These are phyloP conservation scores for Oryza glumipatula DNA, from an alignment of 176 grass and related monocot genomes.

Conservation along the genomic window DNA sequence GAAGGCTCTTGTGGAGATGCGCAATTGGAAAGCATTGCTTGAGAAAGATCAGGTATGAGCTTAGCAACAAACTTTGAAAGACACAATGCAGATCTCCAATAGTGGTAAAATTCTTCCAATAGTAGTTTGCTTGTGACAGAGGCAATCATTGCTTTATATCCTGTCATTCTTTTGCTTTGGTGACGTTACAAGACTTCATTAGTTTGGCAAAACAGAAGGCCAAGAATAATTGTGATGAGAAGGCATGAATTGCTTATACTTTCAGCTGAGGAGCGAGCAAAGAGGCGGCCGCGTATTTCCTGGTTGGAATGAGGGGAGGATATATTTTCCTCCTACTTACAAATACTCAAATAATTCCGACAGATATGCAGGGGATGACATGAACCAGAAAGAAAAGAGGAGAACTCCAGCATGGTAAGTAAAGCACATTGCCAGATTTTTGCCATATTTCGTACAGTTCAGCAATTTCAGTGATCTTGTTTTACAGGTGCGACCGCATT, in stretches of 20 bases:
- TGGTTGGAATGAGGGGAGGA: constrained; percentile 83
- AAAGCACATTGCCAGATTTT: background rate
- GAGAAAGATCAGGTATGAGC: constrained; percentile 86
- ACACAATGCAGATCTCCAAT: constrained; percentile 18
- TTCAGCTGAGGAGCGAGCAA: constrained; percentile 79
- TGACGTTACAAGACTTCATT: constrained; percentile 28
- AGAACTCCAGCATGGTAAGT: constrained; percentile 88
- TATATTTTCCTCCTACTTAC: constrained; percentile 94
- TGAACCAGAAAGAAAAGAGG: constrained; percentile 82
- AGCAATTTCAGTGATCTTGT: background rate
- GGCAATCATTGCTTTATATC: constrained; percentile 42
- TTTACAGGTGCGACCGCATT: constrained; percentile 85
- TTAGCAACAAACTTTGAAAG: background rate
- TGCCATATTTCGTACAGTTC: constrained; percentile 11
- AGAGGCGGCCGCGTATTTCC: constrained; percentile 72
- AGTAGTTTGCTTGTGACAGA: constrained; percentile 47
- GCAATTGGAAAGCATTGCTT: constrained; percentile 92
- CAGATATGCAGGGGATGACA: constrained; percentile 80
- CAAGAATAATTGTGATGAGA: constrained; percentile 12
- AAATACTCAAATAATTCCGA: constrained; percentile 97
- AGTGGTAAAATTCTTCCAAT: constrained; percentile 20
- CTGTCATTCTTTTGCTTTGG: constrained; percentile 34
- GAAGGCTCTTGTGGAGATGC: constrained; percentile 90
- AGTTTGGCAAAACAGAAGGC: background rate
- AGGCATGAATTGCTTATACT: background rate